A percentile compares a stretch with the other conserved stretches of the same genome.
Evolutionary conservation across 1,284 basidiomycete species (phyloP).

Genomic region (Boletus hoseneyae): DNA sequence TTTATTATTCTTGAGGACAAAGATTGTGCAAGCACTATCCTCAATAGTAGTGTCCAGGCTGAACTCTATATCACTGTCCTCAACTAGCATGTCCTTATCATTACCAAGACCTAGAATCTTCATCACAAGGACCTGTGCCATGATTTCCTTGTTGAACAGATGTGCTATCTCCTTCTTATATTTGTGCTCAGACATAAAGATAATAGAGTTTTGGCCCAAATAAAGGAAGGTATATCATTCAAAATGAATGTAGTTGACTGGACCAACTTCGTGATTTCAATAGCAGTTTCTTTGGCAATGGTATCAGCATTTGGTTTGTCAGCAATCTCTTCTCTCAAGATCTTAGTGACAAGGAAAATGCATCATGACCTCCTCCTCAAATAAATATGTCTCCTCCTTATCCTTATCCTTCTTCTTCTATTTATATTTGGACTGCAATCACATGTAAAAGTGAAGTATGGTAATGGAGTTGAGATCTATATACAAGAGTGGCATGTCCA

Average conservation of each 20-base stretch:
- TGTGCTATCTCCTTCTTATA: conserved; percentile 25
- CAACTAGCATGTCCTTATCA: background rate
- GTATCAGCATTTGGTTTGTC: too few species aligned
- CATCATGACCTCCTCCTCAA: conserved; percentile 15
- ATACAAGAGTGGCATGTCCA: conserved; percentile 24
- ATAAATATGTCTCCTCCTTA: too few species aligned
- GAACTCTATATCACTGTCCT: conserved; percentile 2
- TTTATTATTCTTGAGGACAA: conserved; percentile 9
- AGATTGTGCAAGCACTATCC: conserved; percentile 13
- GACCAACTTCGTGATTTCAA: too few species aligned
- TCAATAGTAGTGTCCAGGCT: conserved; percentile 19
- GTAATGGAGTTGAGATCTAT: conserved; percentile 26
- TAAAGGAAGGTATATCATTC: conserved; percentile 19
- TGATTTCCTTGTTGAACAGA: conserved; percentile 24
- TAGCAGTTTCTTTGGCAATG: too few species aligned
- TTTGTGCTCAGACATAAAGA: conserved; percentile 22
- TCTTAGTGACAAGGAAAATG: conserved; percentile 26
- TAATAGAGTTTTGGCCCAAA: conserved; percentile 28
- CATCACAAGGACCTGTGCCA: conserved; percentile 14
- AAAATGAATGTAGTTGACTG: too few species aligned
- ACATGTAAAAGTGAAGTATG: conserved; percentile 27
- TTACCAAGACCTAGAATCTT: conserved; percentile 16
- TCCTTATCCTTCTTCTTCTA: too few species aligned
- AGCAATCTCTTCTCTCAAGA: conserved; percentile 14
- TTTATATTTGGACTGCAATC: conserved; percentile 27